phyloP scores from a whole-genome alignment of 2,329 filamentous ascomycete genomes.

The Pseudogymnoascus sp. region DNA sequence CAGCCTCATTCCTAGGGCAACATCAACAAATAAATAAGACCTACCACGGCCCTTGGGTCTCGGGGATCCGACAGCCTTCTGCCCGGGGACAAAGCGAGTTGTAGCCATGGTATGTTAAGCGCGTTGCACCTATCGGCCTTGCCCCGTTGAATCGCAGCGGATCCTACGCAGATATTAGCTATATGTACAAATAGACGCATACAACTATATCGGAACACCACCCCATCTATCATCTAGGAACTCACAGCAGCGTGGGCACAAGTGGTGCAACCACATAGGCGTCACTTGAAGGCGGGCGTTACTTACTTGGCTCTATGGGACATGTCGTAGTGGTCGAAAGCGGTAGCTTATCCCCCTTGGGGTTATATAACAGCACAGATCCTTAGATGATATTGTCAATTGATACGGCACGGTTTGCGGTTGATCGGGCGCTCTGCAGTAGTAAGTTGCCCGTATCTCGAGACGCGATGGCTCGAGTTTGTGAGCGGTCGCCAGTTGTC shows the following conservation, averaged over 20 bases:
- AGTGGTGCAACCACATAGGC: neutral
- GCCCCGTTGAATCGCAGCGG: slow-evolving; percentile 25
- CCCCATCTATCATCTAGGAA: neutral
- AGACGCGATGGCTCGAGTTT: slow-evolving; percentile 5
- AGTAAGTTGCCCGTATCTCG: slow-evolving; percentile 2
- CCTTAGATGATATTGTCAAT: slow-evolving; percentile 4
- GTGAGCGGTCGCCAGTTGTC: slow-evolving; percentile 7
- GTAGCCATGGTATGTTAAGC: slow-evolving; percentile 23
- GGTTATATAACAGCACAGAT: slow-evolving; percentile 4
- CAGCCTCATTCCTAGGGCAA: neutral
- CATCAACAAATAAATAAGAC: slow-evolving; percentile 21
- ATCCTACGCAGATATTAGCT: slow-evolving; percentile 21
- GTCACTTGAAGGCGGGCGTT: neutral
- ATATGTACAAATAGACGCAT: neutral
- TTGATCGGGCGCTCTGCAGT: neutral
- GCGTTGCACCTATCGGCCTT: slow-evolving; percentile 25
- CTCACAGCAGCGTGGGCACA: neutral
- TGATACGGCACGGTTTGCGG: neutral
- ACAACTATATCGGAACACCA: neutral
- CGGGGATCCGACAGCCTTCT: slow-evolving; percentile 42
- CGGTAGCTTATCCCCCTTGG: slow-evolving; percentile 7
- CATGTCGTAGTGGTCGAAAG: slow-evolving; percentile 8
- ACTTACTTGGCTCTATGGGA: slow-evolving; percentile 8
- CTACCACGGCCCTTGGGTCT: slow-evolving; percentile 48
- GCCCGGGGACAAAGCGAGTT: slow-evolving; percentile 26